A percentile compares a stretch with the other conserved stretches of the same genome.
Conservation (phyloP, 2,329 filamentous ascomycete species). For the Pyricularia grisea region DNA sequence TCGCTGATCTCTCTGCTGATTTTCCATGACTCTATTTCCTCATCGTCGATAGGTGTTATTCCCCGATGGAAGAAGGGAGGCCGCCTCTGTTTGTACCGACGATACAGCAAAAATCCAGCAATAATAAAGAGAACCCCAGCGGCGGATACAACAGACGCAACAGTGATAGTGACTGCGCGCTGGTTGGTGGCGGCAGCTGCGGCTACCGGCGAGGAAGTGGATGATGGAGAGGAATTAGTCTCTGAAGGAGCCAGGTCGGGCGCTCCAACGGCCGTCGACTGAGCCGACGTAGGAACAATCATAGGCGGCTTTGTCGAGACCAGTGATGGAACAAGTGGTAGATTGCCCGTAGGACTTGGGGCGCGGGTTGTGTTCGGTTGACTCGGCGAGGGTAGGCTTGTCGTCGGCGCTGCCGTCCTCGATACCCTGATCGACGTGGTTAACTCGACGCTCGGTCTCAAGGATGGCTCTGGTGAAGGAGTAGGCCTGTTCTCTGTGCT, state of each 20-base stretch:
- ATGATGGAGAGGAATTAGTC: neutral
- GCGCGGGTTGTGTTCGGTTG: neutral
- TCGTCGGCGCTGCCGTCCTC: neutral
- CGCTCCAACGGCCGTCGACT: neutral
- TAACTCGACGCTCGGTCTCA: neutral
- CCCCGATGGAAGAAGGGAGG: slow-evolving; percentile 40
- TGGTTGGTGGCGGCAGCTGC: slow-evolving; percentile 6
- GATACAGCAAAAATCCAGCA: slow-evolving; percentile 26
- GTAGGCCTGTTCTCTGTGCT: neutral
- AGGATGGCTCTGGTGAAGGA: neutral
- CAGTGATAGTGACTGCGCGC: slow-evolving; percentile 37
- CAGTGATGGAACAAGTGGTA: neutral
- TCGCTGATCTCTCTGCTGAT: slow-evolving; percentile 21
- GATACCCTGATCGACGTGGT: neutral
- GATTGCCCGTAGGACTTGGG: neutral
- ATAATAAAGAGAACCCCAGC: slow-evolving; percentile 30
- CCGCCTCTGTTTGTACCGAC: slow-evolving; percentile 26
- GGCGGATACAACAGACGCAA: slow-evolving; percentile 39
- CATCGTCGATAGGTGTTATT: slow-evolving; percentile 53
- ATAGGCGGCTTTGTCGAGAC: neutral
- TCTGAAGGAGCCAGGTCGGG: neutral
- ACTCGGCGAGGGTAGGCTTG: neutral
- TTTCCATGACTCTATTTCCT: slow-evolving; percentile 59
- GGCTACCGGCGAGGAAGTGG: neutral
- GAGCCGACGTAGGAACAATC: neutral